Base-by-base conservation (phyloP, 2,329 filamentous ascomycete species). In the Diaporthe citrichinensis region DNA sequence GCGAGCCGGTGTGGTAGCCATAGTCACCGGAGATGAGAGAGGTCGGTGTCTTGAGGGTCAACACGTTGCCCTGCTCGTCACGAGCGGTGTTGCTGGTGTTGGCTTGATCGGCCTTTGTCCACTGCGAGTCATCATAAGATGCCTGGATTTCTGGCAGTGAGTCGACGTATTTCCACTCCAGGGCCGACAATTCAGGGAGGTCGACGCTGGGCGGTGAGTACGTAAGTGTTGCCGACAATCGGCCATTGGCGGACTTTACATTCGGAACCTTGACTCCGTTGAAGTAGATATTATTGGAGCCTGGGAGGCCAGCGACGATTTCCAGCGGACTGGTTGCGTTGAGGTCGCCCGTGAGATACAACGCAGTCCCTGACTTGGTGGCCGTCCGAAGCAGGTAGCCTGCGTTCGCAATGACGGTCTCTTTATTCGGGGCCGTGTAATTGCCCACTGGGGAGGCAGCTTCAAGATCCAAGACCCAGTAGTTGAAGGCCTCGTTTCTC, bases 21-120 rank as follows among this genome's bases (percentile, higher is more conserved):
- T 96, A 96, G 82, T 96, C 94, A 23, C 90, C 90, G 0, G 88
- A 88, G 79, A 93, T 94, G 0, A 96, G 88, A 0, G 90, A 92
- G 0, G 90, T 91, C 0, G 93, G 91, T 0, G 94, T 95, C 0
- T 86, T 88, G 2, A 93, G 84, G 31, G 84, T 67, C 23, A 77
- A 41, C 3, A 75, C 69, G 20, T 58, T 77, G 31, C 75, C 75
- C 71, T 25, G 57, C 23, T 73, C 51, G 23, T 77, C 80, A 25
- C 87, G 84, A 0, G 89, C 90, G 81, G 95, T 95, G 80, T 90
- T 90, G 1, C 91, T 92, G 3, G 86, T 87, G 1, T 84, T 86
- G 8, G 20, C 58, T 12, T 90, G 85, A 76, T 92, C 84, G 0
- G 93, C 94, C 0, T 80, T 78, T 0, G 87, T 87, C 94, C 94